These are phyloP conservation scores for Candida stauntonica DNA, from an alignment of 805 yeast species.

Conservation along the genomic window DNA sequence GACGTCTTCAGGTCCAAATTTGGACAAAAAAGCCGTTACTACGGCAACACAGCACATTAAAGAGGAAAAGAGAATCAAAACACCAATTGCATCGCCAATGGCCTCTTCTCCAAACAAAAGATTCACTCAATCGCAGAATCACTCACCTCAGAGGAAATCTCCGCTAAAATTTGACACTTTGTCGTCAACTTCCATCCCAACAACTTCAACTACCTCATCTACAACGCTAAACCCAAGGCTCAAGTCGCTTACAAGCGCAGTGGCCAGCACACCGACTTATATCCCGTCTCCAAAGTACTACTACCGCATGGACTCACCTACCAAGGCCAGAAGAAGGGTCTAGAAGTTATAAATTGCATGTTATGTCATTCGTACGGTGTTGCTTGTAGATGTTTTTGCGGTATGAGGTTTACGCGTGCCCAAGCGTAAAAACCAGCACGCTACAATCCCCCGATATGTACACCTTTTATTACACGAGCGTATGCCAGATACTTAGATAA, in stretches of 20 bases:
- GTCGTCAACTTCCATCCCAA: background rate
- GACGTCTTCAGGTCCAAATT: too few relatives aligned
- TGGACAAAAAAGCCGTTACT: too few relatives aligned
- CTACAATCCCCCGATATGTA: too few relatives aligned
- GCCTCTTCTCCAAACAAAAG: slow-evolving; percentile 21
- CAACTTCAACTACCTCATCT: slow-evolving; percentile 14
- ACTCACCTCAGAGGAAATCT: too few relatives aligned
- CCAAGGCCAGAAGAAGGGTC: slow-evolving; percentile 26
- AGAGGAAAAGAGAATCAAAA: slow-evolving; percentile 16
- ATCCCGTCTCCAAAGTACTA: slow-evolving; percentile 29
- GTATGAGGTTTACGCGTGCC: too few relatives aligned
- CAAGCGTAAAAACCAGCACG: too few relatives aligned
- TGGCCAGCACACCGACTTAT: slow-evolving; percentile 23
- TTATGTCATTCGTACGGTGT: too few relatives aligned
- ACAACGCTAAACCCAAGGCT: background rate
- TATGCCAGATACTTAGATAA: slow-evolving; percentile 13
- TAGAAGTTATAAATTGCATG: slow-evolving; percentile 1
- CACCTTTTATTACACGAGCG: too few relatives aligned
- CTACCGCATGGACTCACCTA: slow-evolving; percentile 30
- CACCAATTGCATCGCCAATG: slow-evolving; percentile 29
- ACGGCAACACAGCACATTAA: slow-evolving; percentile 18
- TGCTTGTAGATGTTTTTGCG: too few relatives aligned
- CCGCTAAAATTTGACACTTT: slow-evolving; percentile 3
- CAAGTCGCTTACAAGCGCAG: too few relatives aligned
- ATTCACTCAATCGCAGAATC: slow-evolving; percentile 9